Base-by-base conservation (phyloP, 352 stramenopile genomes). In the Halophytophthora polymorphica region DNA sequence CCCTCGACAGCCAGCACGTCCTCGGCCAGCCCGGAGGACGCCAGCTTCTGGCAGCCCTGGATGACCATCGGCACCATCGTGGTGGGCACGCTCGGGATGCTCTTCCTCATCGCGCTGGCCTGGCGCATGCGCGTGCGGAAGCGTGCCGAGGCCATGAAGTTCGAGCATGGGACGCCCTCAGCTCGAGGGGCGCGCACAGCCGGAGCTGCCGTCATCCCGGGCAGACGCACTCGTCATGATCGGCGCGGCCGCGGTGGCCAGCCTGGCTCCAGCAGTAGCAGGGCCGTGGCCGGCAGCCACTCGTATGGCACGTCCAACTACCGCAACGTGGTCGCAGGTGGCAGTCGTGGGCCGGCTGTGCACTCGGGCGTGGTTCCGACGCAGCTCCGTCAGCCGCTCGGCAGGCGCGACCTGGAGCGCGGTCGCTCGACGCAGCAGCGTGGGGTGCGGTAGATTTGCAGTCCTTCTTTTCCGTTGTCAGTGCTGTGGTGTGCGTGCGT, bases 41-140 rank as follows among this genome's bases (percentile, higher is more conserved):
- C 40, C 2, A 42, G 35, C 3, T 87, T 88, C 56, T 90, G 76
- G 79, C 71, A 90, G 58, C 76, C 79, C 14, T 90, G 79, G 79
- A 90, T 90, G 76, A 86, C 70, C 14, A 77, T 90, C 48, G 79
- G 71, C 15, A 60, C 66, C 2, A 63, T 88, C 35, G 56, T 87
- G 10, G 59, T 78, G 1, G 73, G 65, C 3, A 83, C 66, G 6
- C 25, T 89, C 2, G 53, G 56, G 14, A 25, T 85, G 40, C 58
- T 89, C n/a, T 74, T 86, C 25, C 45, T 75, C 18, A 82, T 87
- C 28, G 73, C 69, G 2, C 47, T 83, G 33, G 43, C 59, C 8
- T 88, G 75, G 74, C 74, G 71, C 18, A 51, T 81, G 55, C 71
- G 59, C 4, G 47, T 65, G 22, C 64, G 50, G 11, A 68, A 45